These are phyloP conservation scores for Auricularia sp. DNA, from an alignment of 768 basidiomycete genomes.

Conservation along the genomic window DNA sequence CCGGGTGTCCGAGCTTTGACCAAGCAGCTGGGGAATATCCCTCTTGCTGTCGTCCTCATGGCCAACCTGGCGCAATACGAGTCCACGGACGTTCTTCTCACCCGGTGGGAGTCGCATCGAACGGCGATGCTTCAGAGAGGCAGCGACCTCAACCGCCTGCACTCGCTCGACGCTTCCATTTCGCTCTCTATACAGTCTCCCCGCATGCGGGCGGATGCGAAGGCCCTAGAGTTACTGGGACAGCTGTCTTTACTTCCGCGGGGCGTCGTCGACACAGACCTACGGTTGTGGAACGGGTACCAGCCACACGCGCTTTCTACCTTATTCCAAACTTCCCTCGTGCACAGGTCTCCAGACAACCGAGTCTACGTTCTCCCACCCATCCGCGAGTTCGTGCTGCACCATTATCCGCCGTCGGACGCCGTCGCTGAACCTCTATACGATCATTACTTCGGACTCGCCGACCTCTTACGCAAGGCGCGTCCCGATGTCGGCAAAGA, in stretches of 20 bases:
- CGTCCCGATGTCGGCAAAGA: no score
- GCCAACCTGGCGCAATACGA: not conserved
- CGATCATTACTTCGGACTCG: no score
- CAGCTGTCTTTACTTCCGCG: not conserved
- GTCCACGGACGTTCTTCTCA: not conserved
- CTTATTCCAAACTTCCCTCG: not conserved
- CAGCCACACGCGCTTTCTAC: not conserved
- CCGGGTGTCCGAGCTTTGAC: not conserved
- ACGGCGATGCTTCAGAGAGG: not conserved
- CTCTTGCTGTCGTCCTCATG: not conserved
- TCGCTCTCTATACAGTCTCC: not conserved
- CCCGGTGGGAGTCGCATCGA: not conserved
- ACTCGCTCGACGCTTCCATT: not conserved
- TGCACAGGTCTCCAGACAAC: not conserved
- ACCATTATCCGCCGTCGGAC: not conserved
- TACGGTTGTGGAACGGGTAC: slow-evolving; percentile 8
- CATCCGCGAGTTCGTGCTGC: not conserved
- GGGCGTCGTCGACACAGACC: slow-evolving; percentile 10
- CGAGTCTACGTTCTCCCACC: not conserved
- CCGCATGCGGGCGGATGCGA: not conserved
- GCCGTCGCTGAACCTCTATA: no score
- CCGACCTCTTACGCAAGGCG: no score
- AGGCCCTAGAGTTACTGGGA: not conserved
- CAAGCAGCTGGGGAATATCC: not conserved
- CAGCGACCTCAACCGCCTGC: not conserved